phyloP scores from a whole-genome alignment of 306 rosid species.

The Erythrophleum fordii region DNA sequence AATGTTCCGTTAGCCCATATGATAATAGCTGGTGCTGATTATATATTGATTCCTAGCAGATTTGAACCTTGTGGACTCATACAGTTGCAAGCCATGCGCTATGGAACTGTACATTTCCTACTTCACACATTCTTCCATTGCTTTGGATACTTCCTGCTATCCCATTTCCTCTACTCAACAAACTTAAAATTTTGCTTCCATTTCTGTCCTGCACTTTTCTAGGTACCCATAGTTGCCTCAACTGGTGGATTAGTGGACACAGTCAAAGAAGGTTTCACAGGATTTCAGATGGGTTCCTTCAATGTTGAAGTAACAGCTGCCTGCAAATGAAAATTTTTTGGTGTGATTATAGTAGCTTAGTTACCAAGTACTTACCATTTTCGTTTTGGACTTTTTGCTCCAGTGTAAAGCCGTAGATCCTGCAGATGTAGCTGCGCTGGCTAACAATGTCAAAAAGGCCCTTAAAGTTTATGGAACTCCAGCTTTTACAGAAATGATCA shows the following conservation, averaged over 20 bases:
- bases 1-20: slow-evolving; percentile 80
- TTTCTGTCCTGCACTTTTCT: slow-evolving; percentile 21
- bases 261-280: slow-evolving; percentile 83
- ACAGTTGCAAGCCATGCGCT: slow-evolving; percentile 89
- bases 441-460: slow-evolving; percentile 61
- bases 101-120: slow-evolving; percentile 61
- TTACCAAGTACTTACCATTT: slow-evolving; percentile 26
- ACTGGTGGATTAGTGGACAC: slow-evolving; percentile 92
- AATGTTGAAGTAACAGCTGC: slow-evolving; percentile 65
- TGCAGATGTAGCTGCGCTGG: slow-evolving; percentile 59
- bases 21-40: slow-evolving; percentile 84
- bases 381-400: slow-evolving; percentile 11
- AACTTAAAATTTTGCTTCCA: slow-evolving; percentile 9
- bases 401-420: slow-evolving; percentile 85
- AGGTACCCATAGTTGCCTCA: slow-evolving; percentile 86
- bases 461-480: slow-evolving; percentile 55
- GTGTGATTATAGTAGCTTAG: neutral
- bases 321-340: slow-evolving; percentile 13
- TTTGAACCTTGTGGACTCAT: slow-evolving; percentile 91
- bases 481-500: slow-evolving; percentile 62
- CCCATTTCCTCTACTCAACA: slow-evolving; percentile 2
- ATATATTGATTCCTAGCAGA: slow-evolving; percentile 75
- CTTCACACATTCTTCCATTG: slow-evolving; percentile 5
- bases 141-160: slow-evolving; percentile 2
- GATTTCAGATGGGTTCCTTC: slow-evolving; percentile 89